phyloP scores from a whole-genome alignment of 164 flowering plant genomes.

The Stephania japonica region DNA sequence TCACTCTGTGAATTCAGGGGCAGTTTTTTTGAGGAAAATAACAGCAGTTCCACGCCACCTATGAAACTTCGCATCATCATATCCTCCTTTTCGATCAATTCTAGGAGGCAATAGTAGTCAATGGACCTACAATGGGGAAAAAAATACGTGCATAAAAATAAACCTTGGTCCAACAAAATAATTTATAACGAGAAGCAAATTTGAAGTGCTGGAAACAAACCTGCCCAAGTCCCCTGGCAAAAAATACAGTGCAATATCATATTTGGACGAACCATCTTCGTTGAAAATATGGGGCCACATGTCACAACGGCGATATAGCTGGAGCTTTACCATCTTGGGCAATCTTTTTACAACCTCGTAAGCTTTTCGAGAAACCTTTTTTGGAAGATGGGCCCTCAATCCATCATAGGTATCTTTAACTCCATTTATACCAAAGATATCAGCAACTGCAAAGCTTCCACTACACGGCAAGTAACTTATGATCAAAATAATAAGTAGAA shows the following conservation, averaged over 20 bases:
- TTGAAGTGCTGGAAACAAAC: slow-evolving; percentile 12
- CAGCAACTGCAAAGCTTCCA: slow-evolving; percentile 19
- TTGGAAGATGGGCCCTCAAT: slow-evolving; percentile 24
- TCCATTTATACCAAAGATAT: not conserved
- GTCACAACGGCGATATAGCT: slow-evolving; percentile 15
- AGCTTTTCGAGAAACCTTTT: slow-evolving; percentile 18
- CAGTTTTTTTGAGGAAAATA: slow-evolving; percentile 28
- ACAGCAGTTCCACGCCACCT: slow-evolving; percentile 19
- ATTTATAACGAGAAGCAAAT: not conserved
- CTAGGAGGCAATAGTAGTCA: slow-evolving; percentile 16
- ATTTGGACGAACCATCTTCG: slow-evolving; percentile 12
- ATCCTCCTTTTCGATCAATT: slow-evolving; percentile 17
- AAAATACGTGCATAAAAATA: not conserved
- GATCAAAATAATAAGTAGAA: not conserved
- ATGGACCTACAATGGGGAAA: slow-evolving; percentile 11
- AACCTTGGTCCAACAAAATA: not conserved
- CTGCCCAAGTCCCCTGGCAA: slow-evolving; percentile 16
- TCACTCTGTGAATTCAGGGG: slow-evolving; percentile 23
- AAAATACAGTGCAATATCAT: slow-evolving; percentile 28
- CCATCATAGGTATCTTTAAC: slow-evolving; percentile 8
- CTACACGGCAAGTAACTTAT: slow-evolving; percentile 8
- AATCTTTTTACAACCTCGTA: slow-evolving; percentile 19
- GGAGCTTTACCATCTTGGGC: slow-evolving; percentile 16
- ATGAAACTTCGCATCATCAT: slow-evolving; percentile 20
- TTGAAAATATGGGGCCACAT: slow-evolving; percentile 20